phyloP scores from a whole-genome alignment of 371 early-diverging fungal species.

The Furculomyces boomerangus region DNA sequence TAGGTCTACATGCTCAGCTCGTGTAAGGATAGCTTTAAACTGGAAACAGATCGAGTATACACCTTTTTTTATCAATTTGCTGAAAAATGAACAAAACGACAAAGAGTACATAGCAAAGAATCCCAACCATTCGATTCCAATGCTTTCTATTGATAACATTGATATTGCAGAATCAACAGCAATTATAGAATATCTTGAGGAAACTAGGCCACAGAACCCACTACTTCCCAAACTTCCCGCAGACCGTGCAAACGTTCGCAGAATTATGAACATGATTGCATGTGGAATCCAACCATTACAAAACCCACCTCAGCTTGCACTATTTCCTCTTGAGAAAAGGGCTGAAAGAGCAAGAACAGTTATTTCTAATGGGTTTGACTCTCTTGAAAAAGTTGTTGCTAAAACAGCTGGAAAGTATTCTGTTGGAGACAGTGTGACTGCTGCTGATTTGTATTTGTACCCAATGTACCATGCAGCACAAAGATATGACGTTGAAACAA shows the following conservation, averaged over 20 bases:
- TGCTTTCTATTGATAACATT: conserved; percentile 36
- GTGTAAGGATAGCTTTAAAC: conserved; percentile 55
- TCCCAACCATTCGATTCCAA: conserved; percentile 52
- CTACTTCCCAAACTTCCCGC: conserved; percentile 53
- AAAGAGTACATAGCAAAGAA: conserved; percentile 30
- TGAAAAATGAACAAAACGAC: conserved; percentile 40
- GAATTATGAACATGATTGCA: conserved; percentile 46
- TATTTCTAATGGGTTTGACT: conserved; percentile 44
- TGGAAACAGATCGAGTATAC: conserved; percentile 59
- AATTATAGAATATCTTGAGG: conserved; percentile 79
- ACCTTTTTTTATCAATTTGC: conserved; percentile 36
- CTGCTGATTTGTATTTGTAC: conserved; percentile 66
- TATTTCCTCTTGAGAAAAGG: conserved; percentile 28
- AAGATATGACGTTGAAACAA: conserved; percentile 54
- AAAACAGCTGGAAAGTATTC: conserved; percentile 35
- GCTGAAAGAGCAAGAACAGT: conserved; percentile 31
- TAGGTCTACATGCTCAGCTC: conserved; percentile 56
- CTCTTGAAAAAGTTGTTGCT: conserved; percentile 41
- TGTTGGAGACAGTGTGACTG: conserved; percentile 60
- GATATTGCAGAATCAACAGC: conserved; percentile 50
- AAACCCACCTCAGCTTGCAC: conserved; percentile 51
- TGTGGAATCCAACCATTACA: conserved; percentile 82
- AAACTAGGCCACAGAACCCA: conserved; percentile 42
- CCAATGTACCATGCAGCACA: conserved; percentile 70
- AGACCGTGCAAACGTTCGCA: conserved; percentile 41